Percentiles rank a stretch among this genome's conserved stretches.
Conservation (phyloP, 305 asterid genomes). For the Solanum aculeatissimum region DNA sequence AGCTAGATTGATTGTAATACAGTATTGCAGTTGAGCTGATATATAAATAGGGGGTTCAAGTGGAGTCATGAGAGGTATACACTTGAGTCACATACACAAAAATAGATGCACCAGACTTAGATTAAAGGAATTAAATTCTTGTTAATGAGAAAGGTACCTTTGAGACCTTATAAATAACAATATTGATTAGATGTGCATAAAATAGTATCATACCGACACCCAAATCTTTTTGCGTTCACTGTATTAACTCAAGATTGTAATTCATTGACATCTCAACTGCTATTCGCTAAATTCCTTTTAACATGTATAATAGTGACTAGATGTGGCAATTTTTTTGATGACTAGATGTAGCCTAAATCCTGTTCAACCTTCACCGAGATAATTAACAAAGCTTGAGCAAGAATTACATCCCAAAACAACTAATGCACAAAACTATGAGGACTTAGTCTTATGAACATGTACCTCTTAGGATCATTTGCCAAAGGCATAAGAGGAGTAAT, state of each 20-base stretch:
- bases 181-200: background rate
- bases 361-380: background rate
- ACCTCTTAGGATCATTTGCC: conserved; percentile 60
- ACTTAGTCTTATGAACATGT: background rate
- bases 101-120: background rate
- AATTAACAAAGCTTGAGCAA: background rate
- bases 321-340: background rate
- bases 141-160: background rate
- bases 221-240: background rate
- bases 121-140: background rate
- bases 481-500: conserved; percentile 72
- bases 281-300: background rate
- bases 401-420: background rate
- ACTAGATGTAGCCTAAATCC: background rate
- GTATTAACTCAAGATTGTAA: background rate
- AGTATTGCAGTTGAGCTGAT: background rate
- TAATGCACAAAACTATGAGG: background rate
- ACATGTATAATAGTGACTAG: background rate
- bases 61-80: background rate
- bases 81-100: background rate
- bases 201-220: background rate
- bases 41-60: background rate
- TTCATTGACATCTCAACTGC: background rate
- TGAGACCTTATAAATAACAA: background rate
- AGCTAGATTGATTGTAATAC: background rate